Evolutionary conservation across 1,139 yeast genomes (phyloP).

Genomic region (Saccharomyces pastorianus): DNA sequence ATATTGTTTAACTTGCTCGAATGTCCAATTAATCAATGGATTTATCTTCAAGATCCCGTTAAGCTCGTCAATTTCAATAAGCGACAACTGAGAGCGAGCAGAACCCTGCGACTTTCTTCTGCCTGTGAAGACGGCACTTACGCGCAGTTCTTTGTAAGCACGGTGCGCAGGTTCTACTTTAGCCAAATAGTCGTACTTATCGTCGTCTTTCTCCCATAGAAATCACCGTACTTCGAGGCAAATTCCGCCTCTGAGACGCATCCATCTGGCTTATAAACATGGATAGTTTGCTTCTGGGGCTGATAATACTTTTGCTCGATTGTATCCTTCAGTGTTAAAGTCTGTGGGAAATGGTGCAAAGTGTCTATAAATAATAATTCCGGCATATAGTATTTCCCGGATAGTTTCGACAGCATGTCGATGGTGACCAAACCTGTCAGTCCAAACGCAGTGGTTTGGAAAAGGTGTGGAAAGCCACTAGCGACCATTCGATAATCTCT

Average conservation of each 20-base stretch:
- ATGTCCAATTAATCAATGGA: constrained; percentile 82
- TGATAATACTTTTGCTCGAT: constrained; percentile 46
- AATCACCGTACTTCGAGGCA: constrained; percentile 57
- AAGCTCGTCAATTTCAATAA: constrained; percentile 64
- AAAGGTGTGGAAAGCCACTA: constrained; percentile 73
- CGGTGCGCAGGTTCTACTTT: constrained; percentile 91
- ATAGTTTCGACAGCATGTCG: constrained; percentile 67
- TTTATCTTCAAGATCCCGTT: constrained; percentile 75
- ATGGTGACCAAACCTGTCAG: constrained; percentile 82
- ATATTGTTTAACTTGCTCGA: constrained; percentile 61
- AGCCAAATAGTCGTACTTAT: constrained; percentile 73
- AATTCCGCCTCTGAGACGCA: constrained; percentile 58
- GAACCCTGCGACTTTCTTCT: constrained; percentile 90
- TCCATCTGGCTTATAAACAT: constrained; percentile 58
- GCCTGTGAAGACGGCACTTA: constrained; percentile 84
- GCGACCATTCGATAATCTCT: constrained; percentile 75
- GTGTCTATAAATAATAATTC: constrained; percentile 77
- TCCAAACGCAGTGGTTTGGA: constrained; percentile 93
- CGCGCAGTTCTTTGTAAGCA: constrained; percentile 65
- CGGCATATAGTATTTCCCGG: constrained; percentile 40
- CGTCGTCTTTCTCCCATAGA: constrained; percentile 80
- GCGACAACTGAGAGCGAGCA: constrained; percentile 61
- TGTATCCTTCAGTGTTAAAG: constrained; percentile 61
- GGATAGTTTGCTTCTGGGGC: constrained; percentile 37
- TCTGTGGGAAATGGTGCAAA: constrained; percentile 87